Percentiles rank a stretch among this genome's conserved stretches.
These are phyloP conservation scores for Apiotrichum sp. DNA, from an alignment of 1,284 basidiomycete species.

Conservation along the genomic window DNA sequence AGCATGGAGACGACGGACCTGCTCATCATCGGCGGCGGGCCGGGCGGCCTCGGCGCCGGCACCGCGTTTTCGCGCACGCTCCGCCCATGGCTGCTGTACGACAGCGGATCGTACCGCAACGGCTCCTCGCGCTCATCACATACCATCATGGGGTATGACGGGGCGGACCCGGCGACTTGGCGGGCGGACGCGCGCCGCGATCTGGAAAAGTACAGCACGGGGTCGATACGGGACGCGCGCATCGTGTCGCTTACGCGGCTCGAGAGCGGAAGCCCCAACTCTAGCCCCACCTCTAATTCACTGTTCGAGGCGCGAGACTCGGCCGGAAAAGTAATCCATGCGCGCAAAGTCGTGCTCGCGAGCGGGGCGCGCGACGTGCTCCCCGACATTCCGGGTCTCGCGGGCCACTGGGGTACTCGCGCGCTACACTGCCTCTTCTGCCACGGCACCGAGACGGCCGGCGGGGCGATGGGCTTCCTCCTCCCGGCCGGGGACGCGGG, in stretches of 20 bases:
- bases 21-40: conserved; percentile 31
- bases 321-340: conserved; percentile 11
- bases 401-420: conserved; percentile 26
- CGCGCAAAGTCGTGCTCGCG: conserved; percentile 29
- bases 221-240: conserved; percentile 9
- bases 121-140: conserved; percentile 12
- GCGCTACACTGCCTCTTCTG: conserved; percentile 34
- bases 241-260: conserved; percentile 10
- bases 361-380: conserved; percentile 28
- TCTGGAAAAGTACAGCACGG: neutral
- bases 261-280: neutral
- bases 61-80: conserved; percentile 21
- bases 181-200: conserved; percentile 9
- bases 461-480: conserved; percentile 25
- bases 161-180: conserved; percentile 9
- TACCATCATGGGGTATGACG: conserved; percentile 24
- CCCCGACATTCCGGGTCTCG: conserved; percentile 27
- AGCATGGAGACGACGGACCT: conserved; percentile 14
- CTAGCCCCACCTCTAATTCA: neutral
- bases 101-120: conserved; percentile 29
- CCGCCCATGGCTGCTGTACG: conserved; percentile 24
- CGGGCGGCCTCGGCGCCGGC: conserved; percentile 28
- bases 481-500: conserved; percentile 11
- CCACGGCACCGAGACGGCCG: conserved; percentile 32
- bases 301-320: conserved; percentile 21